Base-by-base conservation (phyloP, 768 basidiomycete species). In the Tricholoma furcatifolium region DNA sequence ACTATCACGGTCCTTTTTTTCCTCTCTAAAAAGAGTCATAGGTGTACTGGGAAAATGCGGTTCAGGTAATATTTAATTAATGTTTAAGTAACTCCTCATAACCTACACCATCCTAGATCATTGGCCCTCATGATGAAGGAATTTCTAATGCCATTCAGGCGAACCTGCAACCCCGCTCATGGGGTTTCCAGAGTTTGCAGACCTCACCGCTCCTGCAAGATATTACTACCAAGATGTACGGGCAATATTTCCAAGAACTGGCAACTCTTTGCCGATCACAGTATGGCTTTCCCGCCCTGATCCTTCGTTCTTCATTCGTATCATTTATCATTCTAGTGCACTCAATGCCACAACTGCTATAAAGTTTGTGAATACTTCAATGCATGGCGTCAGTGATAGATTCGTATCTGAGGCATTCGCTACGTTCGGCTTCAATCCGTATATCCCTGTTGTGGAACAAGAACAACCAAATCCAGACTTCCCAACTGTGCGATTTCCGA, bases 41-140 rank as follows among this genome's bases (percentile, higher is more conserved):
- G 89, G 90, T 92, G 17, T 93, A 93, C 60, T 93, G 91, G 91
- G 88, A 91, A 66, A 93, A 93, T 61, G 89, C 81, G 0, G 87
- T 92, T 0, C 91, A 93, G 73, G 90, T 90, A 53, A n/a, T n/a
- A n/a, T n/a, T n/a, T n/a, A n/a, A 34, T 64, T 23, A 9, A n/a
- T 12, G 18, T 4, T 4, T 3, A n/a, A 27, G 27, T 7, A 7
- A 7, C 7, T 27, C 10, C 7, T 15, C 20, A 17, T 47, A 30
- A n/a, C 21, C 10, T 45, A 58, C 43, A 5, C 41, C 7, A 24
- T 56, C 51, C 0, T 58, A 95, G 86, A 95, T 95, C 47, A 92
- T 93, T 50, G 77, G 73, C 6, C 93, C 93, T 0, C 90, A 93
- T 62, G 93, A 95, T 65, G 67, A 70, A 56, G 88, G 88, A 15